A percentile compares a stretch with the other conserved stretches of the same genome.
Conservation (phyloP, 257 asterid species). For the Jasminum sambac region DNA sequence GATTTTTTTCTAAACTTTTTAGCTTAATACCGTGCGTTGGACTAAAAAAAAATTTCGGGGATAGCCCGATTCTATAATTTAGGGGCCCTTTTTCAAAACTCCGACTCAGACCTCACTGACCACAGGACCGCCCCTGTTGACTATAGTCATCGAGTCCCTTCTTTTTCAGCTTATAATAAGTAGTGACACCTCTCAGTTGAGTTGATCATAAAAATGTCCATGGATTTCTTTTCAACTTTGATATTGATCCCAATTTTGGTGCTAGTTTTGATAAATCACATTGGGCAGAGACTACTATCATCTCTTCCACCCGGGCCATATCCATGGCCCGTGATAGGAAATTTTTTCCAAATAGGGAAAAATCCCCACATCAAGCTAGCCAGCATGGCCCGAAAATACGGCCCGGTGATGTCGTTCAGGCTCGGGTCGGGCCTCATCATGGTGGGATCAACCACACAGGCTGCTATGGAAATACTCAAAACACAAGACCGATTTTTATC, state of each 20-base stretch:
- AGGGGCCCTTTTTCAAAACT: no score
- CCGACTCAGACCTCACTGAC: no score
- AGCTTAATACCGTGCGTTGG: no score
- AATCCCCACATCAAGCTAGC: slow-evolving; percentile 19
- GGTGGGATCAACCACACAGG: slow-evolving; percentile 16
- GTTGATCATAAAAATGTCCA: neutral
- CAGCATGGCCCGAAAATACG: slow-evolving; percentile 11
- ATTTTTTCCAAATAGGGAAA: slow-evolving; percentile 19
- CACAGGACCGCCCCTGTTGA: no score
- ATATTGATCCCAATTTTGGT: slow-evolving; percentile 12
- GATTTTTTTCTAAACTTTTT: no score
- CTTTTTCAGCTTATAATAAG: neutral
- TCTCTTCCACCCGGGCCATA: slow-evolving; percentile 32
- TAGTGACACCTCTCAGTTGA: neutral
- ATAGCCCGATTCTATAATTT: no score
- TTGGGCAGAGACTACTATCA: neutral
- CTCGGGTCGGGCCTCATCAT: slow-evolving; percentile 10
- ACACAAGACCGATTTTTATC: slow-evolving; percentile 6
- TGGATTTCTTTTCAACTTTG: slow-evolving; percentile 8
- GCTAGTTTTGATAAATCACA: slow-evolving; percentile 1
- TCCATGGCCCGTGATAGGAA: slow-evolving; percentile 32
- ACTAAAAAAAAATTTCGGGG: no score
- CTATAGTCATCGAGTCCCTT: no score
- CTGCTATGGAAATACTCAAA: slow-evolving; percentile 7
- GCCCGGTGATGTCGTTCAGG: slow-evolving; percentile 20